Base-by-base conservation (phyloP, 2,329 filamentous ascomycete species). In the Laburnicola sp. region DNA sequence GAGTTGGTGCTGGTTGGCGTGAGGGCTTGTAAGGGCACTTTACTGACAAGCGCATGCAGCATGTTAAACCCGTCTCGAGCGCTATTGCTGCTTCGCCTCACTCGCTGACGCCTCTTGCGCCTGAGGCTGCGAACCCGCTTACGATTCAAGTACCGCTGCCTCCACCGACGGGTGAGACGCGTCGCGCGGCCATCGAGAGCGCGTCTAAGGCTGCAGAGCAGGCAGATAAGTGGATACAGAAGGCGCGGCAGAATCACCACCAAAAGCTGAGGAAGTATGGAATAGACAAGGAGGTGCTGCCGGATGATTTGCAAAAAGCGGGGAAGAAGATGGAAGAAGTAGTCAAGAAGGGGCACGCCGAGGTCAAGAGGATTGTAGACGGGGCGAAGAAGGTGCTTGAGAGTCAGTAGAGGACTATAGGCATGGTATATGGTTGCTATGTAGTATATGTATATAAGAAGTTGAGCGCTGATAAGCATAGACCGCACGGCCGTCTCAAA, bases 141-240 rank as follows among this genome's bases (percentile, higher is more conserved):
- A 78, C 81, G 4, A 72, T 84, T 6, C 75, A 79, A 43, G 74
- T 85, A 16, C 78, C 80, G 21, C 77, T 84, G 23, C 82, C 82
- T 1, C 80, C 82, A 4, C 80, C 81, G 0, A 85, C 82, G 0
- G 82, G 80, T 44, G 81, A 84, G 56, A 76, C 77, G n/a, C 72
- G 80, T 25, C 74, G 76, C 40, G 62, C 62, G 3, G 72, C 71
- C 9, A 60, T 77, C 2, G 65, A 74, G 0, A 56, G 63, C 4
- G 75, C 78, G 7, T 61, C 63, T 5, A 76, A 75, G 54, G 74
- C 74, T 4, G 70, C 73, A 3, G 75, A 78, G 46, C 69, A 69
- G 21, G 78, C 77, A 0, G 68, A 71, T 43, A 71, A 66, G 36
- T 66, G 57, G 37, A 68, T 80, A 31, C 69, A 75, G 35, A 73